These are phyloP conservation scores for Westerdykella sp. DNA, from an alignment of 2,329 filamentous ascomycete genomes.

Conservation along the genomic window DNA sequence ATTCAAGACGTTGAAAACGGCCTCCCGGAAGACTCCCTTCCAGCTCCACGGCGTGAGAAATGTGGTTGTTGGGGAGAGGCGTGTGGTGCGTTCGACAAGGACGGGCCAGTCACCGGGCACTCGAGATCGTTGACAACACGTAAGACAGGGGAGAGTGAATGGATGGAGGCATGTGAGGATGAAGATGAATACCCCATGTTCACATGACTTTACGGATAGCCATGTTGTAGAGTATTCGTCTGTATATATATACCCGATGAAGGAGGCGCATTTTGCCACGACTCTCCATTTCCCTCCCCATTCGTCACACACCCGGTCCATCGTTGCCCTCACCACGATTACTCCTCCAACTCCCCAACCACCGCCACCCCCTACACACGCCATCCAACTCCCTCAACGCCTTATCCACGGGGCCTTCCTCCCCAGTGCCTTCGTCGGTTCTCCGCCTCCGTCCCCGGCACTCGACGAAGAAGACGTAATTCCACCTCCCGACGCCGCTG, in stretches of 20 bases:
- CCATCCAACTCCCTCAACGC: constrained; percentile 54
- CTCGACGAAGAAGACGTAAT: constrained; percentile 94
- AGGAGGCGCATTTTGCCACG: neutral
- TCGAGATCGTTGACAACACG: too few species aligned
- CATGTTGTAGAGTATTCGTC: too few species aligned
- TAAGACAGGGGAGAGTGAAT: too few species aligned
- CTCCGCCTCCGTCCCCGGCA: constrained; percentile 58
- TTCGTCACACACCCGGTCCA: too few species aligned
- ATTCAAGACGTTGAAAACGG: too few species aligned
- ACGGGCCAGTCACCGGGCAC: too few species aligned
- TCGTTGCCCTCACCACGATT: neutral
- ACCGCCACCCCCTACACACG: constrained; percentile 58
- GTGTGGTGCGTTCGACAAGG: too few species aligned
- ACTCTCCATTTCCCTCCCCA: neutral
- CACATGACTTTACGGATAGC: too few species aligned
- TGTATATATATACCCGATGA: neutral
- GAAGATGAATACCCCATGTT: too few species aligned
- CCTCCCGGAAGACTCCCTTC: neutral
- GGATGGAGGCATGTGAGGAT: too few species aligned
- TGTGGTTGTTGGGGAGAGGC: too few species aligned
- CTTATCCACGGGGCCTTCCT: constrained; percentile 52
- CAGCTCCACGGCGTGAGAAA: too few species aligned
- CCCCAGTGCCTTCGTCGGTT: constrained; percentile 52
- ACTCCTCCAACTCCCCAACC: constrained; percentile 61
- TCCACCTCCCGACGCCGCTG: constrained; percentile 67